Evolutionary conservation across 2,329 filamentous ascomycete genomes (phyloP).

Genomic region (Orbilia blumenaviensis): DNA sequence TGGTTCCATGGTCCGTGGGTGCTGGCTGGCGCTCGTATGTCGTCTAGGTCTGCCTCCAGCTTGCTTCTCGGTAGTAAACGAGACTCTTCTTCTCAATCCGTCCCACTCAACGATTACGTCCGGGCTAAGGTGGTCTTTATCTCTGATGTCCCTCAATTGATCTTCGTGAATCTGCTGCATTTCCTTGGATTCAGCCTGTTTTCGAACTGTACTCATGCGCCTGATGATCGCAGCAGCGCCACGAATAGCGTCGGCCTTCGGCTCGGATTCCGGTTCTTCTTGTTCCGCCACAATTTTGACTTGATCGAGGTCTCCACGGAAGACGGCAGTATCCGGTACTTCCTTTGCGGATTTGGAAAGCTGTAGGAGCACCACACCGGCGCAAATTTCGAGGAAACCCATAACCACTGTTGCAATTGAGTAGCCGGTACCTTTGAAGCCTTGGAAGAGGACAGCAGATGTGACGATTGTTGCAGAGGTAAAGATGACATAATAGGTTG

Average conservation of each 20-base stretch:
- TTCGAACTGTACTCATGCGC: conserved; percentile 77
- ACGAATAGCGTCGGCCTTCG: conserved; percentile 94
- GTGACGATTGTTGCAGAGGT: conserved; percentile 95
- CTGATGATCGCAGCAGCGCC: conserved; percentile 88
- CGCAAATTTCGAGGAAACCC: conserved; percentile 92
- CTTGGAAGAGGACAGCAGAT: conserved; percentile 88
- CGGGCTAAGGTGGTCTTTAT: conserved; percentile 80
- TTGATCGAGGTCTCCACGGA: conserved; percentile 91
- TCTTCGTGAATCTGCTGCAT: conserved; percentile 81
- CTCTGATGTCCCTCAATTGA: conserved; percentile 74
- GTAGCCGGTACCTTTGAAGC: conserved; percentile 84
- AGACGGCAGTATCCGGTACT: conserved; percentile 90
- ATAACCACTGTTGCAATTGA: conserved; percentile 80
- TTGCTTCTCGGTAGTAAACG: conserved; percentile 48
- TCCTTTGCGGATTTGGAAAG: conserved; percentile 99
- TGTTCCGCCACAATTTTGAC: conserved; percentile 94
- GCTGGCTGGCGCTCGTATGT: conserved; percentile 63
- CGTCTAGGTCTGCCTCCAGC: conserved; percentile 62
- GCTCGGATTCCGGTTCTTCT: conserved; percentile 94
- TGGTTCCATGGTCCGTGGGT: conserved; percentile 58
- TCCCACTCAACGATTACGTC: conserved; percentile 82
- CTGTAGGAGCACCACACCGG: conserved; percentile 89
- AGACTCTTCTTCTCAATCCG: conserved; percentile 76
- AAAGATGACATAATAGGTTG: conserved; percentile 98
- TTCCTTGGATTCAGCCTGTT: conserved; percentile 82